Conservation (phyloP, 345 rosid species). For the Populus alba region DNA sequence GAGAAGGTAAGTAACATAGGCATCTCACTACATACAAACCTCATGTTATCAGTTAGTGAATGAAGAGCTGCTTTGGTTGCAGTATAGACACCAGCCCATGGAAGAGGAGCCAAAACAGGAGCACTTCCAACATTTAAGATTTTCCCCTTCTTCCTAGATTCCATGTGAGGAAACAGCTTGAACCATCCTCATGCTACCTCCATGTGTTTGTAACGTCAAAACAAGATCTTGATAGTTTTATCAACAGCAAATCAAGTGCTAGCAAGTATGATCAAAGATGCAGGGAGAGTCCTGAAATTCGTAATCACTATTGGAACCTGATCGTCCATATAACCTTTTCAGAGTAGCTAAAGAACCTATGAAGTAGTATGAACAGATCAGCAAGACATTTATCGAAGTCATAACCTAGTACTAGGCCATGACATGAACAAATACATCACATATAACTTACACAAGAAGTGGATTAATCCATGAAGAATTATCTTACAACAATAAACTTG, state of each 20-base stretch:
- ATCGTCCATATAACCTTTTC: background rate
- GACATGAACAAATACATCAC: background rate
- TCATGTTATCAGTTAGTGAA: slow-evolving; percentile 71
- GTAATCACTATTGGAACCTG: background rate
- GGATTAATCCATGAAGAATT: background rate
- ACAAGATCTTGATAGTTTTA: background rate
- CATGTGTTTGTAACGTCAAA: background rate
- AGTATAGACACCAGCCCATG: slow-evolving; percentile 77
- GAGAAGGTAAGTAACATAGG: background rate
- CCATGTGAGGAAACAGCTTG: slow-evolving; percentile 91
- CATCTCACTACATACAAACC: slow-evolving; percentile 37
- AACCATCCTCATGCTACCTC: slow-evolving; percentile 76
- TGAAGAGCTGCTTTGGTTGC: slow-evolving; percentile 91
- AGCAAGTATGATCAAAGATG: background rate
- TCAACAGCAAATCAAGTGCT: background rate
- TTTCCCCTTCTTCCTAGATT: slow-evolving; percentile 62
- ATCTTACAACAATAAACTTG: background rate
- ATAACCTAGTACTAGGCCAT: background rate
- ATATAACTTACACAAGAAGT: background rate
- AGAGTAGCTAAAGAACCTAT: background rate
- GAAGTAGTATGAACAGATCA: background rate
- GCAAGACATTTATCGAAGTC: background rate
- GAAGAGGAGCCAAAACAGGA: slow-evolving; percentile 52
- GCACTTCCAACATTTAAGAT: slow-evolving; percentile 77
- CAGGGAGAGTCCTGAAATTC: background rate